These are phyloP conservation scores for Candida anutae DNA, from an alignment of 1,139 yeast species.

Conservation along the genomic window DNA sequence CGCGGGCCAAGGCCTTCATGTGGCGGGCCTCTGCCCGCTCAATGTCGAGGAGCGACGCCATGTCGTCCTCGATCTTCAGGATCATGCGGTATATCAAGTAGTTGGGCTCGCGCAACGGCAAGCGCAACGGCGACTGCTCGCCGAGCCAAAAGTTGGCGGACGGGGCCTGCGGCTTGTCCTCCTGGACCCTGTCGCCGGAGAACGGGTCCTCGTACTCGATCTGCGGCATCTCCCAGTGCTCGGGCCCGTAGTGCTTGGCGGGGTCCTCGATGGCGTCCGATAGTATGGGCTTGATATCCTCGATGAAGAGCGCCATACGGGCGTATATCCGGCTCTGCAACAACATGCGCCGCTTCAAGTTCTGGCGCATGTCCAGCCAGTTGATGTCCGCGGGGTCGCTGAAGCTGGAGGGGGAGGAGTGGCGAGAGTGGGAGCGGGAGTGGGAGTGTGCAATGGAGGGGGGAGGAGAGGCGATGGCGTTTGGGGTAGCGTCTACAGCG, in stretches of 20 bases:
- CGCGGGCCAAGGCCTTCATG: neutral
- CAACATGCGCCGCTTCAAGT: neutral
- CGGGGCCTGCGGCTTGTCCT: constrained; percentile 7
- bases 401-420: too few species aligned
- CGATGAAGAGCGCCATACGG: neutral
- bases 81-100: constrained; percentile 46
- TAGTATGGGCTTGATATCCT: constrained; percentile 18
- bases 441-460: too few species aligned
- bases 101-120: constrained; percentile 60
- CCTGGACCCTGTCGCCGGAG: neutral
- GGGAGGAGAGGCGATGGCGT: too few species aligned
- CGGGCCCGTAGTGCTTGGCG: constrained; percentile 21
- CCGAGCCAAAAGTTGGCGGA: constrained; percentile 41
- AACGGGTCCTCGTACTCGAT: too few species aligned
- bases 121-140: constrained; percentile 55
- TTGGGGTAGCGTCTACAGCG: too few species aligned
- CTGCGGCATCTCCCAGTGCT: too few species aligned
- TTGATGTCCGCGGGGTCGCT: constrained; percentile 1
- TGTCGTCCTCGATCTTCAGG: constrained; percentile 7
- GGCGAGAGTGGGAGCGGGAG: too few species aligned
- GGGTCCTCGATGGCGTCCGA: constrained; percentile 27
- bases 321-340: neutral
- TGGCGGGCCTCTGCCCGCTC: neutral
- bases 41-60: constrained; percentile 2
- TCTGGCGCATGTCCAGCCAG: constrained; percentile 1